phyloP scores from a whole-genome alignment of 1,284 basidiomycete genomes.

The Trametes pubescens region DNA sequence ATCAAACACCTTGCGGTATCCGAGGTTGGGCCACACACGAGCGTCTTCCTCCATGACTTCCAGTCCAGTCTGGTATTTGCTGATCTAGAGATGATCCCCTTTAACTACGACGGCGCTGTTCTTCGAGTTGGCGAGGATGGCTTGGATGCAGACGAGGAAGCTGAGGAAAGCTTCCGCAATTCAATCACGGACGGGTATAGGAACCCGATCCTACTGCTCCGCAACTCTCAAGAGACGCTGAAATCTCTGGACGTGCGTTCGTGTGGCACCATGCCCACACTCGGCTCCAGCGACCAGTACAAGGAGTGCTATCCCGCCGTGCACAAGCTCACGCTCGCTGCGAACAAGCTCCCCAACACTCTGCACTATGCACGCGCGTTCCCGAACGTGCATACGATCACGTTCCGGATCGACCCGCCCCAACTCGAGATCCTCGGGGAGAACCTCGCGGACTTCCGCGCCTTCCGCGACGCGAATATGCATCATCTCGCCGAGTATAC shows the following conservation, averaged over 20 bases:
- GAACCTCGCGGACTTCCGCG: not conserved
- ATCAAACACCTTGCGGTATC: slow-evolving; percentile 3
- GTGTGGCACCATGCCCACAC: not conserved
- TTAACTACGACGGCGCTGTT: not conserved
- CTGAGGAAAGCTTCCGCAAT: not conserved
- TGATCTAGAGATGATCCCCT: slow-evolving; percentile 5
- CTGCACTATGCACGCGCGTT: slow-evolving; percentile 17
- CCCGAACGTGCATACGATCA: slow-evolving; percentile 12
- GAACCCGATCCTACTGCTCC: slow-evolving; percentile 15
- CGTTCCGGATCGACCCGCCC: not conserved
- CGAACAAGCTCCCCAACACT: slow-evolving; percentile 18
- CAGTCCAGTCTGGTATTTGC: slow-evolving; percentile 9
- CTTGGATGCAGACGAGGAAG: not conserved
- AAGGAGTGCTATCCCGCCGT: slow-evolving; percentile 7
- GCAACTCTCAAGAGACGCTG: slow-evolving; percentile 11
- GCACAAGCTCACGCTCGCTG: slow-evolving; percentile 1
- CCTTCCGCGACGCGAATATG: not conserved
- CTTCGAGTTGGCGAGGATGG: not conserved
- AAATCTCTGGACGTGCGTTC: not conserved
- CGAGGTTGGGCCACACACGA: slow-evolving; percentile 2
- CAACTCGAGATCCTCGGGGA: not conserved
- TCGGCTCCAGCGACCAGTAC: slow-evolving; percentile 35
- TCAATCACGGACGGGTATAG: not conserved
- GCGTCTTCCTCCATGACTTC: slow-evolving; percentile 4
- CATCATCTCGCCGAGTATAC: not conserved